Percentiles rank a stretch among this genome's conserved stretches.
Conservation (phyloP, 768 basidiomycete genomes). For the Asterophora parasitica region DNA sequence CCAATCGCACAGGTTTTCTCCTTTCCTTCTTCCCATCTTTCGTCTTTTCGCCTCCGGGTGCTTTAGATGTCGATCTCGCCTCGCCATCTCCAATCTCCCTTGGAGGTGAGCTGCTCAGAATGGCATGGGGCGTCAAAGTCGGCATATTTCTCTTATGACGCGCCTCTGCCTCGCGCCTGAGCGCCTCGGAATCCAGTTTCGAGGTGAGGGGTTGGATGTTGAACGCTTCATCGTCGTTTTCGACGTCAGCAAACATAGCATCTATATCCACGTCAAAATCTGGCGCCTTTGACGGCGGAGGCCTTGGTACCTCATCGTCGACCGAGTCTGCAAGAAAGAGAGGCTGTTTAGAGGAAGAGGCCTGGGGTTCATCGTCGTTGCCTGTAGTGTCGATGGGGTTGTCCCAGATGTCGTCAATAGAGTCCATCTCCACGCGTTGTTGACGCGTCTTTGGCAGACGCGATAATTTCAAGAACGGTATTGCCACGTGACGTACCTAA, state of each 20-base stretch:
- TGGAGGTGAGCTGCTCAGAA: conserved; percentile 47
- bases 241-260: conserved; percentile 34
- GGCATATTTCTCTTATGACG: conserved; percentile 32
- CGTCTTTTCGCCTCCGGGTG: conserved; percentile 22
- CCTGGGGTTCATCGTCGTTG: not conserved
- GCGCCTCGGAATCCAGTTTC: conserved; percentile 46
- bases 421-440: conserved; percentile 41
- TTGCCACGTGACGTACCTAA: conserved; percentile 10
- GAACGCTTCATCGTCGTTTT: conserved; percentile 33
- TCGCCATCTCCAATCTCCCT: conserved; percentile 26
- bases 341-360: conserved; percentile 26
- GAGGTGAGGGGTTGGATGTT: conserved; percentile 44
- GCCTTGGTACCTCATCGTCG: conserved; percentile 33
- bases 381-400: conserved; percentile 35
- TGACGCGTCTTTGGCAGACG: conserved; percentile 31
- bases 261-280: conserved; percentile 47
- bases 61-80: conserved; percentile 19
- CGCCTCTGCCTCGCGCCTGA: conserved; percentile 52
- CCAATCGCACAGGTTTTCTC: conserved; percentile 55
- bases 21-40: conserved; percentile 36
- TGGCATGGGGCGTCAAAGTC: conserved; percentile 38
- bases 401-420: conserved; percentile 60
- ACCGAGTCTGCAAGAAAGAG: conserved; percentile 63
- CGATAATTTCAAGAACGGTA: conserved; percentile 12
- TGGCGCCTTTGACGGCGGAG: conserved; percentile 31